These are phyloP conservation scores for Cokeromyces recurvatus DNA, from an alignment of 371 early-diverging fungal species.

Conservation along the genomic window DNA sequence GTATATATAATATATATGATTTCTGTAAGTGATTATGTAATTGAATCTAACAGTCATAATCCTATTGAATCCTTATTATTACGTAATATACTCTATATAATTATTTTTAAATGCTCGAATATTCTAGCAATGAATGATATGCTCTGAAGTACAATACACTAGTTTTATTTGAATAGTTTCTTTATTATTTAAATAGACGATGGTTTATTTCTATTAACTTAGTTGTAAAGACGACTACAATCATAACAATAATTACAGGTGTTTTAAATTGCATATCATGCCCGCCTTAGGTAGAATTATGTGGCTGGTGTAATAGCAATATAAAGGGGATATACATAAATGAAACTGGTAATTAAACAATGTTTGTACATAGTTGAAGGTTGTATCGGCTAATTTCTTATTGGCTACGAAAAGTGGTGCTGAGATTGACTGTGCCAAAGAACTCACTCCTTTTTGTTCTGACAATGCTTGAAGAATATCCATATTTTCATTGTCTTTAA, in stretches of 20 bases:
- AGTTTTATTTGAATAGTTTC: no score
- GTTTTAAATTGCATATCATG: background rate
- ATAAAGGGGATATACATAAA: background rate
- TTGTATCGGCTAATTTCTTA: background rate
- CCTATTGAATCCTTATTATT: no score
- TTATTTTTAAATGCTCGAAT: no score
- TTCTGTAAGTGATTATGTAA: no score
- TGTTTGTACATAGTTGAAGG: background rate
- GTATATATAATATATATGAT: no score
- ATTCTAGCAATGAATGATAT: no score
- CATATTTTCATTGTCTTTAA: constrained; percentile 1
- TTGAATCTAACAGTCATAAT: no score
- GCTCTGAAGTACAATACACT: no score
- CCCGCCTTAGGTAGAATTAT: background rate
- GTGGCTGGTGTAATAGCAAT: constrained; percentile 1
- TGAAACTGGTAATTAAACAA: constrained; percentile 1
- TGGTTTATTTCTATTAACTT: no score
- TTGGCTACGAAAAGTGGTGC: constrained; percentile 1
- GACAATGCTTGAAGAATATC: constrained; percentile 3
- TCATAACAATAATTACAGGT: background rate
- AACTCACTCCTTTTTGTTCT: constrained; percentile 4
- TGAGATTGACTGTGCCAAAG: constrained; percentile 1
- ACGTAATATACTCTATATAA: no score
- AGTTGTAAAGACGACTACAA: no score
- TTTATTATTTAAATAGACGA: no score